Evolutionary conservation across 352 stramenopile species (phyloP), one percentile per base, ranked within the genome.

Genomic region (Globisporangium viniferum): DNA sequence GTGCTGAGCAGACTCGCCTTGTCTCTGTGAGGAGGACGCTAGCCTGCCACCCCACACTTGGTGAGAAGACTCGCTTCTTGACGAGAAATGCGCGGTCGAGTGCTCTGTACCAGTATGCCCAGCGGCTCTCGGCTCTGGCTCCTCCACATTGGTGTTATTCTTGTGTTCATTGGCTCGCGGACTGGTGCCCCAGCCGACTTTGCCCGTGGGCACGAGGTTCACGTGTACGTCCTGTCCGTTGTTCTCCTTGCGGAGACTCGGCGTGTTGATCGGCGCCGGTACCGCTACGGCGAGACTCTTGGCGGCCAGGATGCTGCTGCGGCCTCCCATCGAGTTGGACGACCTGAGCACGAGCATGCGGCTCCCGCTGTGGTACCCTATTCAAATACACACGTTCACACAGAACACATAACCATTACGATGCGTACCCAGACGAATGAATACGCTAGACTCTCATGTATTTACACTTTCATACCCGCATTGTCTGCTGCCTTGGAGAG

Each of bases 191-290:
- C 82, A 88, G 18, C 82, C 77, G 24, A 73, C 71, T 36, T 71
- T 55, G 3, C 62, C 68, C 4, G 73, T 69, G 10, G 74, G 74
- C 14, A 86, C 77, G 4, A 84, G 67, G 59, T 61, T 77, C 59
- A 82, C 76, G n/a, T 71, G 63, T 18, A 75, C 64, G 58, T 88
- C 71, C 36, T 83, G 73, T 24, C 70, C 68, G n/a, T 80, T 74
- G 63, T 79, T 79, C 59, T 93, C 83, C 51, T 80, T 80, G 59
- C 86, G 86, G 20, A 92, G 67, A 71, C 85, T 94, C 15, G 82
- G 82, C 31, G 87, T 92, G 73, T 94, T 94, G 68, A 93, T 82
- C 1, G 87, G 85, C n/a, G 83, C 75, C 22, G 85, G 85, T 31
- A 81, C 71, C 0, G 77, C 65, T n/a, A 75, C 71, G 14, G 68